Conservation (phyloP, 139 green algal species). For the Coccomyxa sp. region DNA sequence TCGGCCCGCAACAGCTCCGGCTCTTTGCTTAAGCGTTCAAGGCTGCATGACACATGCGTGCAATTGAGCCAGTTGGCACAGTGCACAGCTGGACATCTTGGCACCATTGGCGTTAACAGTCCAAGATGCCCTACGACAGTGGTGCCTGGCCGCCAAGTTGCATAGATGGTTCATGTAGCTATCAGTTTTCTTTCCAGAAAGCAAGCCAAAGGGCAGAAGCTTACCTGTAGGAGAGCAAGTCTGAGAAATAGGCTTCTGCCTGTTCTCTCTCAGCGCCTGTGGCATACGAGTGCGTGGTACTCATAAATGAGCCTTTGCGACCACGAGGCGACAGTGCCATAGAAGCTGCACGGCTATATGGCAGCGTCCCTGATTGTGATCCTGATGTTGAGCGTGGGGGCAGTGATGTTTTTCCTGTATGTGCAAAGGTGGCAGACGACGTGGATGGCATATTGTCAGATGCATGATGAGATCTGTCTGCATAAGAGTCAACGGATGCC, state of each 20-base stretch:
- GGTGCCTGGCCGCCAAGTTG: too few relatives aligned
- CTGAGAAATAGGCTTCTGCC: conserved; percentile 76
- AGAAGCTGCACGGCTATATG: background rate
- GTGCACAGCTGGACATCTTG: too few relatives aligned
- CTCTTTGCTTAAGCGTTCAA: conserved; percentile 87
- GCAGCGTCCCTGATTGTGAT: background rate
- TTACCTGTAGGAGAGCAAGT: conserved; percentile 81
- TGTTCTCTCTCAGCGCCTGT: conserved; percentile 11
- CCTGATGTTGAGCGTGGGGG: background rate
- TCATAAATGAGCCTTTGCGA: background rate
- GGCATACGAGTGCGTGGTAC: background rate
- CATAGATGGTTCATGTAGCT: too few relatives aligned
- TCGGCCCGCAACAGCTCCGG: conserved; percentile 86
- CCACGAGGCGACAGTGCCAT: background rate
- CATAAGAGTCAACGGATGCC: background rate
- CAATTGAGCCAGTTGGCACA: too few relatives aligned
- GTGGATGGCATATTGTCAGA: background rate
- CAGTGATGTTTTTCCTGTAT: background rate
- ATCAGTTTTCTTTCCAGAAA: too few relatives aligned
- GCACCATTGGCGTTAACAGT: too few relatives aligned
- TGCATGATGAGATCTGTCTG: background rate
- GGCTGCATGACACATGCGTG: conserved; percentile 23
- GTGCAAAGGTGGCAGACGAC: background rate
- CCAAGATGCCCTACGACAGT: too few relatives aligned
- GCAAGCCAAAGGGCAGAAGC: background rate